A percentile compares a stretch with the other conserved stretches of the same genome.
These are phyloP conservation scores for Dothistroma pini DNA, from an alignment of 2,329 filamentous ascomycete species.

Conservation along the genomic window DNA sequence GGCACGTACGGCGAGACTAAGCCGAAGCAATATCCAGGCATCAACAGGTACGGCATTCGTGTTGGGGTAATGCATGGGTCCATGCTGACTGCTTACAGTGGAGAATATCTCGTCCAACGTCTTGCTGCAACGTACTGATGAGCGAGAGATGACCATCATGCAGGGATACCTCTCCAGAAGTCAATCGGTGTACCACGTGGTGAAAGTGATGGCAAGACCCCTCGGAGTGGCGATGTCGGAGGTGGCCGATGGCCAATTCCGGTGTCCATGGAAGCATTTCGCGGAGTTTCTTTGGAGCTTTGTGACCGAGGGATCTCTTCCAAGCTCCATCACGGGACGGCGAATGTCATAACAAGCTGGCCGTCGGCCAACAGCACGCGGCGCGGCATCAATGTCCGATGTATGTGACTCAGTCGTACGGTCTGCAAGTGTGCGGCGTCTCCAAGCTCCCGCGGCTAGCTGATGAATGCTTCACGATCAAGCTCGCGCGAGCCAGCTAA, in stretches of 20 bases:
- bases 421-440: background rate
- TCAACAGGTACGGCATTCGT: constrained; percentile 48
- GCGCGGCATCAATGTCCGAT: background rate
- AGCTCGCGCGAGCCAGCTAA: background rate
- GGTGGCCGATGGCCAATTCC: background rate
- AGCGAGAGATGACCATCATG: background rate
- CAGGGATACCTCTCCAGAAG: background rate
- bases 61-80: background rate
- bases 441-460: background rate
- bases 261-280: background rate
- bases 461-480: background rate
- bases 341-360: background rate
- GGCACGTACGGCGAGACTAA: constrained; percentile 64
- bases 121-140: constrained; percentile 62
- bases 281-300: background rate
- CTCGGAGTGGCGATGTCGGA: constrained; percentile 2
- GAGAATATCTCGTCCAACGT: constrained; percentile 75
- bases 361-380: background rate
- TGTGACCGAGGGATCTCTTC: background rate
- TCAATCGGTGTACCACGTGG: background rate
- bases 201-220: background rate
- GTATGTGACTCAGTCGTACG: background rate
- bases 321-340: background rate
- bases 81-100: constrained; percentile 44
- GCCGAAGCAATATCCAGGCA: constrained; percentile 73